Evolutionary conservation across 805 yeast genomes (phyloP).

Genomic region (Yueomyces sinensis): DNA sequence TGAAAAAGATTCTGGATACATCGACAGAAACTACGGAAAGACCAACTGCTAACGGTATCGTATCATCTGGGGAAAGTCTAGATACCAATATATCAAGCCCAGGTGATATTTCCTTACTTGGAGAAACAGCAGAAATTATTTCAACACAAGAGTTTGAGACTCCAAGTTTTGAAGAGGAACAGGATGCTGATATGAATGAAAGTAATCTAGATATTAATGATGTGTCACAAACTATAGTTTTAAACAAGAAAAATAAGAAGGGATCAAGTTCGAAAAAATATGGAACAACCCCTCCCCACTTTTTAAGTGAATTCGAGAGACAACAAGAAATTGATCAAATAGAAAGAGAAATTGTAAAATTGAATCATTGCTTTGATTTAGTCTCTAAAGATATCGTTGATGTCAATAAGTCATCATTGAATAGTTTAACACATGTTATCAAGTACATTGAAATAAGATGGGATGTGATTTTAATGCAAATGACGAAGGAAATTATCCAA

Average conservation of each 20-base stretch:
- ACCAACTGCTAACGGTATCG: neutral
- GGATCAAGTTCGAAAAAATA: slow-evolving; percentile 4
- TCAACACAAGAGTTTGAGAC: slow-evolving; percentile 1
- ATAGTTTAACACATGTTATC: slow-evolving; percentile 19
- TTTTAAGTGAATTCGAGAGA: slow-evolving; percentile 25
- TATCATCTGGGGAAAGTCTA: slow-evolving; percentile 14
- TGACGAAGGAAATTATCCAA: slow-evolving; percentile 22
- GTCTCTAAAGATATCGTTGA: slow-evolving; percentile 26
- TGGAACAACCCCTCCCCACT: slow-evolving; percentile 19
- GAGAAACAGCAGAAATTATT: slow-evolving; percentile 9
- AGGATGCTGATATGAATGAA: neutral
- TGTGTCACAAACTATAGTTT: neutral
- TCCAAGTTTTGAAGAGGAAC: neutral
- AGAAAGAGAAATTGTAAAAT: slow-evolving; percentile 25
- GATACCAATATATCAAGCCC: neutral
- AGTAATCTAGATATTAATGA: neutral
- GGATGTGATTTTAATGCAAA: slow-evolving; percentile 18
- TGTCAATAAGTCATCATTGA: slow-evolving; percentile 23
- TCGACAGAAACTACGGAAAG: slow-evolving; percentile 4
- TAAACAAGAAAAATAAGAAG: slow-evolving; percentile 1
- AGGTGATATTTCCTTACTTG: neutral
- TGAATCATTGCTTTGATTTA: slow-evolving; percentile 28
- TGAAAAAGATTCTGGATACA: slow-evolving; percentile 6
- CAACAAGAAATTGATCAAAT: slow-evolving; percentile 25
- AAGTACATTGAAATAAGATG: slow-evolving; percentile 19